Conservation (phyloP, 192 early-diverging fungal genomes). For the Mortierella hygrophila region DNA sequence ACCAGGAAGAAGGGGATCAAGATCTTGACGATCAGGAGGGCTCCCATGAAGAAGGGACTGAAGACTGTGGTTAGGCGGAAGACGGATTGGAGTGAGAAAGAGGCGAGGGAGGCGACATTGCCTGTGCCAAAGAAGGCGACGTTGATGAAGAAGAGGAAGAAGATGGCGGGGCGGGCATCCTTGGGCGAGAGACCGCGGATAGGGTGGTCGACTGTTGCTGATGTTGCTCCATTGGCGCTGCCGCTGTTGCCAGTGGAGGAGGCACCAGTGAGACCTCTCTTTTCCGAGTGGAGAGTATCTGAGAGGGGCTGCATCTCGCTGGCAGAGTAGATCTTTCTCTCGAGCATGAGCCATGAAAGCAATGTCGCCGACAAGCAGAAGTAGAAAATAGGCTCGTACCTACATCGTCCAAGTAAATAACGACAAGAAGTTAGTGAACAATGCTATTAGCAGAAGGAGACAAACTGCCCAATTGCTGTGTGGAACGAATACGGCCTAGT, state of each 20-base stretch:
- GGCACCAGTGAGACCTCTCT: neutral
- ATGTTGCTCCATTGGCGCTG: neutral
- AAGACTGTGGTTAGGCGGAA: constrained; percentile 93
- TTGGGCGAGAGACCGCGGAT: constrained; percentile 61
- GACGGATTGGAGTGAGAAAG: constrained; percentile 90
- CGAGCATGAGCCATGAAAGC: constrained; percentile 83
- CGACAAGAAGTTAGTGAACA: neutral
- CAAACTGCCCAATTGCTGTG: neutral
- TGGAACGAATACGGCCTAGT: neutral
- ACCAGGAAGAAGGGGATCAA: constrained; percentile 96
- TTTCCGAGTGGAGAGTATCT: constrained; percentile 24
- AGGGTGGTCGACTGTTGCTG: constrained; percentile 22
- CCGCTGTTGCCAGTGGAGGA: neutral
- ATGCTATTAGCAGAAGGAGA: neutral
- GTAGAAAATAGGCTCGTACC: constrained; percentile 91
- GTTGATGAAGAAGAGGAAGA: constrained; percentile 93
- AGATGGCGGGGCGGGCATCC: constrained; percentile 73
- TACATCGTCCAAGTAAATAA: neutral
- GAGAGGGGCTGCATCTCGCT: constrained; percentile 46
- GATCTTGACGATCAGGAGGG: constrained; percentile 88
- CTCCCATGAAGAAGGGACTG: constrained; percentile 90
- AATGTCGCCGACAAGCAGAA: constrained; percentile 81
- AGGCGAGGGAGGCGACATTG: constrained; percentile 89
- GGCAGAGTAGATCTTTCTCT: constrained; percentile 65
- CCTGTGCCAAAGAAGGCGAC: constrained; percentile 97